Base-by-base conservation (phyloP, 2,329 filamentous ascomycete species). In the Trichoderma koningii region DNA sequence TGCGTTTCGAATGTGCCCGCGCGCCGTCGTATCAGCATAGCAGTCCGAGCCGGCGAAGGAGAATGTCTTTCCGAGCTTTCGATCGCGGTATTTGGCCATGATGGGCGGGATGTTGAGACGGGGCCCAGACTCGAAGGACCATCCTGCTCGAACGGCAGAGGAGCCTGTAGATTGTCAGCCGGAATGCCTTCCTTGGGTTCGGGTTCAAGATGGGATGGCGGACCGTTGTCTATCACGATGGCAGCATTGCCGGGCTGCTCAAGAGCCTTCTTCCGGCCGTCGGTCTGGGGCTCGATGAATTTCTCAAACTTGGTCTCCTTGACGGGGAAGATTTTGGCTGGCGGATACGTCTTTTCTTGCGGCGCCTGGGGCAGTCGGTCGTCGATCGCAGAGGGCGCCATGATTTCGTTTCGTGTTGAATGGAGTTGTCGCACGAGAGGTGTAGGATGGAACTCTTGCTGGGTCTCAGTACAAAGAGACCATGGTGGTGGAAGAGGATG, bases 171-270 rank as follows among this genome's bases (percentile, higher is more conserved):
- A 63, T 28, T 42, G 68, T 73, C 65, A 75, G 67, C 59, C 42
- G 5, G 12, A 38, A 3, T 38, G 34, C 7, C 34, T n/a, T 5
- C n/a, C 17, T 7, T 21, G 15, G n/a, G 9, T 28, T 50, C 21
- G 21, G 21, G 55, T 19, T 19, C 28, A 4, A 52, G 12, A 7
- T 23, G 30, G 14, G 48, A 21, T 21, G 17, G 52, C 78, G 67
- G 80, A 96, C 93, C 95, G 89, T 97, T 97, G 80, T 99, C 95
- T 74, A 99, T 98, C 68, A 99, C 91, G 73, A 99, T 97, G 57
- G 93, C 92, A 59, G 88, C 90, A 52, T 81, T 79, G 65, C 80
- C 83, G 17, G 82, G 76, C 21, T 83, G 79, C 64, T 85, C 79
- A 57, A 85, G 83, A 66, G 91, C 93, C 70, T 85, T 83, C 71